These are phyloP conservation scores for Pseudogymnoascus sp. DNA, from an alignment of 2,329 filamentous ascomycete genomes.

Conservation along the genomic window DNA sequence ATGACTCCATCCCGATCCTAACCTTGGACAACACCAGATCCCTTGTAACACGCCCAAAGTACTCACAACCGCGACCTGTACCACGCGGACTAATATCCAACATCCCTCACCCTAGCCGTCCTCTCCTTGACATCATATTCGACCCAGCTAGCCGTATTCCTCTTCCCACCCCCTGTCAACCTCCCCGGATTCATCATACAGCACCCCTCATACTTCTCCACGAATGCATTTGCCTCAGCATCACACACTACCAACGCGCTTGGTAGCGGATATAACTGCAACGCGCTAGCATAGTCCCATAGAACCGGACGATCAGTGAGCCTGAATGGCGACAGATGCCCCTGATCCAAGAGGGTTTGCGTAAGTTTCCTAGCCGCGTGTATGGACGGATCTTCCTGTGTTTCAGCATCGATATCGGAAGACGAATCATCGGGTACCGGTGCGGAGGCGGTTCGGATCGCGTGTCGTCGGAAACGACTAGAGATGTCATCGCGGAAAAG, in stretches of 20 bases:
- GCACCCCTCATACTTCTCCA: slow-evolving; percentile 87
- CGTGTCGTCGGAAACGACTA: slow-evolving; percentile 66
- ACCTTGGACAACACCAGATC: background rate
- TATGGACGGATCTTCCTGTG: slow-evolving; percentile 23
- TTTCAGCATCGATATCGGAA: slow-evolving; percentile 24
- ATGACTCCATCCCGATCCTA: background rate
- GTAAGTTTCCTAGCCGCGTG: slow-evolving; percentile 67
- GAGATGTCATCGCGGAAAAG: slow-evolving; percentile 83
- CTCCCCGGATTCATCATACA: slow-evolving; percentile 89
- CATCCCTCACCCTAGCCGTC: slow-evolving; percentile 26
- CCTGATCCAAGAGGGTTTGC: slow-evolving; percentile 87
- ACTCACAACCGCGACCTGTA: background rate
- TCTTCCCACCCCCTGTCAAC: slow-evolving; percentile 61
- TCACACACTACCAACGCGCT: slow-evolving; percentile 79
- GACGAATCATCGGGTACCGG: slow-evolving; percentile 30
- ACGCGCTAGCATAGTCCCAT: slow-evolving; percentile 73
- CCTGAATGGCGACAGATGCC: slow-evolving; percentile 79
- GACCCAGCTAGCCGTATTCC: slow-evolving; percentile 69
- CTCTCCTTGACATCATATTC: slow-evolving; percentile 62
- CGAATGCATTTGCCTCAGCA: slow-evolving; percentile 71
- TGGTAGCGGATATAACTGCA: slow-evolving; percentile 83
- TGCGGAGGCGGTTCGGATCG: slow-evolving; percentile 58
- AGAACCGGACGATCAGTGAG: slow-evolving; percentile 71
- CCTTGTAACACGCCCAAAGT: background rate
- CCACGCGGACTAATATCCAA: slow-evolving; percentile 19